phyloP scores from a whole-genome alignment of 148 eudicot species.

The Cornus suecica region DNA sequence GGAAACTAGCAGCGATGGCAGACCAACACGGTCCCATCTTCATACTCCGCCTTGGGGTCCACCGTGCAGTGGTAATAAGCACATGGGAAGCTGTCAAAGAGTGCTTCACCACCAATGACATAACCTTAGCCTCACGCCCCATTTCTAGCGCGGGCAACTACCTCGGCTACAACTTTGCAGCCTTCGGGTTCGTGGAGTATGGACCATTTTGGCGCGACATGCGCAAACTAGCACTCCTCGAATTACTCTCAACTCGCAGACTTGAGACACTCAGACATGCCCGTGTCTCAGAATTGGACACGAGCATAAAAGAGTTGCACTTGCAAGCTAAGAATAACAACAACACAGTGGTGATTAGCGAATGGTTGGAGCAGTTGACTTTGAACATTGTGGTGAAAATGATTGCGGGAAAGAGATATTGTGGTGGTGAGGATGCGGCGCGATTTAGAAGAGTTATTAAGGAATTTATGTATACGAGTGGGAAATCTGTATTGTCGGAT shows the following conservation, averaged over 20 bases:
- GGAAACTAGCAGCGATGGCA: conserved; percentile 18
- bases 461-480: conserved; percentile 13
- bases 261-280: conserved; percentile 9
- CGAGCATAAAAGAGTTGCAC: conserved; percentile 15
- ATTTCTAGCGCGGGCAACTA: background rate
- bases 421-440: conserved; percentile 1
- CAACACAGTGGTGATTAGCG: conserved; percentile 3
- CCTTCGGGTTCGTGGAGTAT: conserved; percentile 18
- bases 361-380: conserved; percentile 15
- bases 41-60: conserved; percentile 15
- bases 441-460: conserved; percentile 13
- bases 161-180: conserved; percentile 14
- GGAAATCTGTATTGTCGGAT: conserved; percentile 19
- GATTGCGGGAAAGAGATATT: conserved; percentile 21
- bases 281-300: conserved; percentile 5
- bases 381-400: conserved; percentile 18
- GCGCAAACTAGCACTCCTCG: conserved; percentile 13
- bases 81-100: conserved; percentile 19
- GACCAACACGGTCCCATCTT: conserved; percentile 21
- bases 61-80: conserved; percentile 14
- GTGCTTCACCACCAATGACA: conserved; percentile 27
- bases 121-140: conserved; percentile 12
- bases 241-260: conserved; percentile 12
- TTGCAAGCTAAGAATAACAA: background rate
- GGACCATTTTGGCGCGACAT: conserved; percentile 21